Conservation (phyloP, 371 early-diverging fungal species). For the Lichtheimia ramosa region DNA sequence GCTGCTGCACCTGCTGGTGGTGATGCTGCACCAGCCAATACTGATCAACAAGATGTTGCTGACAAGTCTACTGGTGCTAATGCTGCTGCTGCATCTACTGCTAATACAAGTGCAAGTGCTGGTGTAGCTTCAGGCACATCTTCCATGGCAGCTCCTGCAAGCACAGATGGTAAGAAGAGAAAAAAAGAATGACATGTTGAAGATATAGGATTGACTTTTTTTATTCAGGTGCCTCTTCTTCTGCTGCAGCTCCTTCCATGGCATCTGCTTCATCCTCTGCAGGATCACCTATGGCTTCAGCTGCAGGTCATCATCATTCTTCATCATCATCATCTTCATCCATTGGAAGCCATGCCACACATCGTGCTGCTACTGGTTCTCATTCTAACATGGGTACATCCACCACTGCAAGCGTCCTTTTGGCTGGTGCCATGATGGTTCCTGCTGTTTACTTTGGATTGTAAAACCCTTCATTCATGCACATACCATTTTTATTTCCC, state of each 20-base stretch:
- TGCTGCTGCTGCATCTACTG: not conserved
- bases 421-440: too few relatives aligned
- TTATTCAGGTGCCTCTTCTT: not conserved
- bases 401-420: too few relatives aligned
- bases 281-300: not conserved
- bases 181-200: not conserved
- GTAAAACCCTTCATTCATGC: too few relatives aligned
- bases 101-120: not conserved
- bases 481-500: too few relatives aligned
- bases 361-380: not conserved
- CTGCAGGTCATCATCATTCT: not conserved
- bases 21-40: not conserved
- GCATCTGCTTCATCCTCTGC: not conserved
- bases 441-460: too few relatives aligned
- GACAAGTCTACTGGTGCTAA: not conserved
- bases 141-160: not conserved
- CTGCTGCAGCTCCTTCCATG: not conserved
- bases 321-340: not conserved
- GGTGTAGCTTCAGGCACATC: too few relatives aligned
- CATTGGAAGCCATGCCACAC: not conserved
- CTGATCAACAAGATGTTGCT: not conserved
- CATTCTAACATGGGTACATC: not conserved
- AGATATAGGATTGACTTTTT: not conserved
- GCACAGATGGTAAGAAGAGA: slow-evolving; percentile 6
- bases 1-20: not conserved